Base-by-base conservation (phyloP, 441 rosid genomes). In the Cnidoscolus chayamansa region DNA sequence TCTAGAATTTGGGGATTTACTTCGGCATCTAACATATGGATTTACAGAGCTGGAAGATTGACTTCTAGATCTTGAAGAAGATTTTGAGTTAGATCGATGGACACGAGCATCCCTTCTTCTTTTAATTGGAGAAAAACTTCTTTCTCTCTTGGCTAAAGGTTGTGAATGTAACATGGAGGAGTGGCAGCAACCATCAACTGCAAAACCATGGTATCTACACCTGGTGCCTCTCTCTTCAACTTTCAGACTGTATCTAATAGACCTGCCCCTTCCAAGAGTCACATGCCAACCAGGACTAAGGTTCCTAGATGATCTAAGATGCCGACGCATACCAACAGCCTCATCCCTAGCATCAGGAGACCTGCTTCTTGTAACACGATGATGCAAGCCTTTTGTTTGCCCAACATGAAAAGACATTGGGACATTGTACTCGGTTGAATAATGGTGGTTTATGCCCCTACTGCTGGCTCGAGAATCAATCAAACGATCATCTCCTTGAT, bases 61-160 rank as follows among this genome's bases (percentile, higher is more conserved):
- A 60, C 37, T 58, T 71, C 58, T 59, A 61, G 79, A 71, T 65
- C 68, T 76, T 19, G 63, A 31, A 20, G 56, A 65, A 71, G 68
- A 76, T 50, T 53, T 16, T 53, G 57, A 16, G 8, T 35, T 63
- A 56, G 68, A 66, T 16, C 31, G 35, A 17, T 10, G 47, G 61
- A 32, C 57, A 74, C 7, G 56, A 63, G 20, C 32, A 31, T 70
- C 59, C 35, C 63, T 73, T 67, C 72, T 74, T 32, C 72, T 74
- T 35, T 70, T 76, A 74, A 66, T 10, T 19, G 78, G 69, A 15
- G 72, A 74, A 66, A 53, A 65, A 63, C 81, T 64, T 71, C 78
- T 47, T 2, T 74, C 75, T 60, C 72, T 53, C 68, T 32, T 74
- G 40, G 61, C 10, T 10, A 65, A 68, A 69, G 53, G 50, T 50